phyloP scores from a whole-genome alignment of 78 protist genomes.

The Chrysochromulina parva region DNA sequence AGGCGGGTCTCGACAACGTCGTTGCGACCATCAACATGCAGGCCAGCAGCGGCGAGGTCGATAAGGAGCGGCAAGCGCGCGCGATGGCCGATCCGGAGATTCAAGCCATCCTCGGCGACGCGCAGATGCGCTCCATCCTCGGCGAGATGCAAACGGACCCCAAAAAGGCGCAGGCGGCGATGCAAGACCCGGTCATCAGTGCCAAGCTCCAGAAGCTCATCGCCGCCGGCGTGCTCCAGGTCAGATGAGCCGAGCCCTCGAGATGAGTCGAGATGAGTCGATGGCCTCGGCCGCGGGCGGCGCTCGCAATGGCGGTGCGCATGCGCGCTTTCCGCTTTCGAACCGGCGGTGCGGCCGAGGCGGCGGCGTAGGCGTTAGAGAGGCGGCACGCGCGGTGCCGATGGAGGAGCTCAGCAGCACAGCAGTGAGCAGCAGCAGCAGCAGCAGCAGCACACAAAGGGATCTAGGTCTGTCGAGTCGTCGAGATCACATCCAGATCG shows the following conservation, averaged over 20 bases:
- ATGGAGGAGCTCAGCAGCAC: too few relatives aligned
- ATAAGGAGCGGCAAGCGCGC: conserved; percentile 68
- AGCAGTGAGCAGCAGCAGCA: too few relatives aligned
- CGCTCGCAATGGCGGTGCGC: too few relatives aligned
- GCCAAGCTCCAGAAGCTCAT: conserved; percentile 81
- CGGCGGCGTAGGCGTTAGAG: too few relatives aligned
- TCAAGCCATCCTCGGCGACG: conserved; percentile 71
- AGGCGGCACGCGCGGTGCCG: too few relatives aligned
- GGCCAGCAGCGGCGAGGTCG: conserved; percentile 19
- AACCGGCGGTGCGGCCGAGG: too few relatives aligned
- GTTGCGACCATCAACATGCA: conserved; percentile 24
- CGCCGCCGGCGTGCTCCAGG: conserved; percentile 80
- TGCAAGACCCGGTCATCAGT: conserved; percentile 69
- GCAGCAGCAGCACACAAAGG: too few relatives aligned
- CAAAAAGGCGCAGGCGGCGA: conserved; percentile 50
- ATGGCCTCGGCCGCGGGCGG: too few relatives aligned
- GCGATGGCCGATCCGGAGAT: conserved; percentile 90
- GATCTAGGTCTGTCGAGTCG: too few relatives aligned
- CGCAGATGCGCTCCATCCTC: conserved; percentile 76
- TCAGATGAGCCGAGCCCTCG: conserved; percentile 40
- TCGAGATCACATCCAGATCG: too few relatives aligned
- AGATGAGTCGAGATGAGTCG: too few relatives aligned
- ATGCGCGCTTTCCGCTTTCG: too few relatives aligned
- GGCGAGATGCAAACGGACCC: conserved; percentile 76
- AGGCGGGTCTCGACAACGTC: conserved; percentile 46